Conservation (phyloP, 164 flowering plant genomes). For the Annona cherimola region DNA sequence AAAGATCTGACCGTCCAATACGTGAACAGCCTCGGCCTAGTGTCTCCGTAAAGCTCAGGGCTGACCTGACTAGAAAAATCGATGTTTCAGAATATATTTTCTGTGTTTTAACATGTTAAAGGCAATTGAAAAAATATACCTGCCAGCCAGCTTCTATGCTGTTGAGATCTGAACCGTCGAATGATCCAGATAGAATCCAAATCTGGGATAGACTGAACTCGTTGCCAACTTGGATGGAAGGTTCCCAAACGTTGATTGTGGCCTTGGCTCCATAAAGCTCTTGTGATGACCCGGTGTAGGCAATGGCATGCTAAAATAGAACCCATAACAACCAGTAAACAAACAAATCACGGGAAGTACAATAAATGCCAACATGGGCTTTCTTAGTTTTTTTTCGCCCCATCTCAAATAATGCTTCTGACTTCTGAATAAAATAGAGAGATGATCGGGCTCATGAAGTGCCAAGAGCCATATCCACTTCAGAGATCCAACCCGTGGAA, state of each 20-base stretch:
- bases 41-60: conserved; percentile 99
- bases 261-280: conserved; percentile 89
- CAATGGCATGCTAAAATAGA: conserved; percentile 72
- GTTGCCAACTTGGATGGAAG: conserved; percentile 54
- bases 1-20: conserved; percentile 92
- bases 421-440: not conserved
- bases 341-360: not conserved
- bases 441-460: not conserved
- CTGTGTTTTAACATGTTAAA: not conserved
- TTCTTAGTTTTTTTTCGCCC: not conserved
- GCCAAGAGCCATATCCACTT: not conserved
- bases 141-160: conserved; percentile 99
- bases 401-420: not conserved
- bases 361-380: not conserved
- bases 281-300: conserved; percentile 60
- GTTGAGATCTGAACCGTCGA: conserved; percentile 90
- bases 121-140: conserved; percentile 42
- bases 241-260: conserved; percentile 96
- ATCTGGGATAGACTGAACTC: conserved; percentile 95
- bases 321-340: not conserved
- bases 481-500: not conserved
- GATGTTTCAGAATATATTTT: conserved; percentile 36
- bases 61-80: conserved; percentile 99
- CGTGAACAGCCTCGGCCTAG: conserved; percentile 89
- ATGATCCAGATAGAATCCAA: conserved; percentile 83